phyloP scores from a whole-genome alignment of 169 alveolate genomes.

The Cryptosporidium canis region DNA sequence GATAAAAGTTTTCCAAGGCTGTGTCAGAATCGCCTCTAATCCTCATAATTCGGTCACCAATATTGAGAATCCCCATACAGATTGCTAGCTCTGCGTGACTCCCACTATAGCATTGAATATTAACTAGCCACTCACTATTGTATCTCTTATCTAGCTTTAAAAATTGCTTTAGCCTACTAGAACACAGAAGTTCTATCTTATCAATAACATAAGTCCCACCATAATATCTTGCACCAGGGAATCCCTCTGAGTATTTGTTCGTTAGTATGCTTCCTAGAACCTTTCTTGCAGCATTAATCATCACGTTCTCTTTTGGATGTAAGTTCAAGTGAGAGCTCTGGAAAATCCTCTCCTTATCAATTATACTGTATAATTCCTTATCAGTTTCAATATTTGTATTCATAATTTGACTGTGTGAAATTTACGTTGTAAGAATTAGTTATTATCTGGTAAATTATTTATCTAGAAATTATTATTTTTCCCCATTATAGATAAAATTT shows the following conservation, averaged over 20 bases:
- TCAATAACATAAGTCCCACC: conserved; percentile 92
- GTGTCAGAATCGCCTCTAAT: conserved; percentile 81
- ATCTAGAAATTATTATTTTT: background rate
- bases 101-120: conserved; percentile 81
- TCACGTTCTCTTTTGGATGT: conserved; percentile 83
- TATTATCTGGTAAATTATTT: background rate
- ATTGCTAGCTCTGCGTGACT: conserved; percentile 80
- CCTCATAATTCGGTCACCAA: conserved; percentile 84
- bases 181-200: conserved; percentile 86
- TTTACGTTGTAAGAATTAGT: background rate
- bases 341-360: background rate
- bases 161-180: conserved; percentile 80
- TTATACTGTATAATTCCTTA: background rate
- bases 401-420: background rate
- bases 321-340: conserved; percentile 28
- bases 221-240: conserved; percentile 94
- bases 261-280: conserved; percentile 91
- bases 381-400: background rate
- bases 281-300: conserved; percentile 88
- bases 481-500: background rate
- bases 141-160: conserved; percentile 81
- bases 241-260: conserved; percentile 96
- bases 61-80: conserved; percentile 77
- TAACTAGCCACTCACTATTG: conserved; percentile 80
- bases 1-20: conserved; percentile 80